A percentile compares a stretch with the other conserved stretches of the same genome.
These are phyloP conservation scores for Nicotiana undulata DNA, from an alignment of 257 asterid genomes.

Conservation along the genomic window DNA sequence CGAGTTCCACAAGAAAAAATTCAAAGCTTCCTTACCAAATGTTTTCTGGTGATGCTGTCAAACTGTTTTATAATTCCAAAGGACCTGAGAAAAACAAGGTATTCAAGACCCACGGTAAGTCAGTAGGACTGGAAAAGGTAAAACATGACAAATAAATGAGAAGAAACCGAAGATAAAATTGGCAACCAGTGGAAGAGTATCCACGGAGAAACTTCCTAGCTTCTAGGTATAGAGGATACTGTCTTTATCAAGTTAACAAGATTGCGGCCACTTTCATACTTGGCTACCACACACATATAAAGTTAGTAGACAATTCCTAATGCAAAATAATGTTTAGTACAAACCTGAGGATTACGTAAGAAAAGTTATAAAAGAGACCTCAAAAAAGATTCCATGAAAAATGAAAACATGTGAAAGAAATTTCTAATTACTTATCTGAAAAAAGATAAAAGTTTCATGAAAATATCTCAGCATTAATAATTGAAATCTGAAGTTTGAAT, in stretches of 20 bases:
- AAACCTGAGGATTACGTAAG: neutral
- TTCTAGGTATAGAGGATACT: neutral
- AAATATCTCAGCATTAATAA: neutral
- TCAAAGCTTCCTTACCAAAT: conserved; percentile 57
- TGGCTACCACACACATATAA: neutral
- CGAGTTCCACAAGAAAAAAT: neutral
- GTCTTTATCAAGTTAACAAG: neutral
- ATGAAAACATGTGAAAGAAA: neutral
- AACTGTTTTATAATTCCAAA: conserved; percentile 65
- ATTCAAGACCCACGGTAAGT: neutral
- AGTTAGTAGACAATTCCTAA: conserved; percentile 2
- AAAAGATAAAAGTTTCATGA: neutral
- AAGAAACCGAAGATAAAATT: neutral
- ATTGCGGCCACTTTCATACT: neutral
- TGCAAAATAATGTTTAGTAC: neutral
- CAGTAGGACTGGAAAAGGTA: neutral
- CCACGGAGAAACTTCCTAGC: neutral
- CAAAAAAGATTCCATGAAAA: neutral
- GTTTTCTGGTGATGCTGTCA: conserved; percentile 53
- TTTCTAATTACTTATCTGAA: neutral
- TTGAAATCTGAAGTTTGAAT: neutral
- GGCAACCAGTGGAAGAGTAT: neutral
- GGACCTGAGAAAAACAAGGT: conserved; percentile 34
- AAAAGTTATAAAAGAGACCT: neutral
- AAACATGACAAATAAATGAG: neutral